Conservation (phyloP, 805 yeast species). For the Myxozyma neglecta region DNA sequence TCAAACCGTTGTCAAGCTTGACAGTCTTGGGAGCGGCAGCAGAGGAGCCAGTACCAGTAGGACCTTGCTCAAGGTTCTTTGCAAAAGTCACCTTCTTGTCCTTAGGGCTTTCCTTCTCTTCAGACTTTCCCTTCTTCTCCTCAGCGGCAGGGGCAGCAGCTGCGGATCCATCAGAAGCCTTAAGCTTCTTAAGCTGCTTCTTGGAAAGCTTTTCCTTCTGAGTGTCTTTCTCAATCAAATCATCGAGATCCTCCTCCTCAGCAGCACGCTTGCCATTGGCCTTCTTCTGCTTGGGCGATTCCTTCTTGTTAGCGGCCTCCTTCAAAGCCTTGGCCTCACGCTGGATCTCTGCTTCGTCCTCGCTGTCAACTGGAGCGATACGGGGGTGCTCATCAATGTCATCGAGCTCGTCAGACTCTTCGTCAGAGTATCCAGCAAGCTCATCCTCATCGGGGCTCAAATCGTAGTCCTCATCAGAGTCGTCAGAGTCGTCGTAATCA, state of each 20-base stretch:
- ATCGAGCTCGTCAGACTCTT: constrained; percentile 45
- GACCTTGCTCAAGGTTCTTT: constrained; percentile 91
- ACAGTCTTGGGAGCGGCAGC: constrained; percentile 46
- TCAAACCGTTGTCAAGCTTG: constrained; percentile 88
- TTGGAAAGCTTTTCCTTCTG: constrained; percentile 25
- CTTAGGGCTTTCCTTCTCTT: constrained; percentile 42
- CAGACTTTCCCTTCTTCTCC: constrained; percentile 18
- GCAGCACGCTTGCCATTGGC: constrained; percentile 31
- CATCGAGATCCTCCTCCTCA: constrained; percentile 31
- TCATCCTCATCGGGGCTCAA: constrained; percentile 38
- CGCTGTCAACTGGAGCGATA: constrained; percentile 43
- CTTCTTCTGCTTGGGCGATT: constrained; percentile 23
- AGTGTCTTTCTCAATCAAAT: constrained; percentile 28
- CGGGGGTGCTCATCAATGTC: constrained; percentile 43
- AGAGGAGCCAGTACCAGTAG: constrained; percentile 54
- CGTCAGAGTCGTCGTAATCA: constrained; percentile 37
- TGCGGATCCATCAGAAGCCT: constrained; percentile 30
- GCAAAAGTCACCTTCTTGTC: constrained; percentile 86
- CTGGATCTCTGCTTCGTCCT: constrained; percentile 38
- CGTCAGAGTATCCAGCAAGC: constrained; percentile 33
- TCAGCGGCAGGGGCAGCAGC: constrained; percentile 24
- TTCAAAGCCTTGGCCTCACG: constrained; percentile 42
- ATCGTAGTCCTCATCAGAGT: constrained; percentile 39
- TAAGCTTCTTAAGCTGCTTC: constrained; percentile 33
- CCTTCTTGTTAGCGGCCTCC: constrained; percentile 22